Base-by-base conservation (phyloP, 139 green algal species). In the Yamagishiella unicocca region DNA sequence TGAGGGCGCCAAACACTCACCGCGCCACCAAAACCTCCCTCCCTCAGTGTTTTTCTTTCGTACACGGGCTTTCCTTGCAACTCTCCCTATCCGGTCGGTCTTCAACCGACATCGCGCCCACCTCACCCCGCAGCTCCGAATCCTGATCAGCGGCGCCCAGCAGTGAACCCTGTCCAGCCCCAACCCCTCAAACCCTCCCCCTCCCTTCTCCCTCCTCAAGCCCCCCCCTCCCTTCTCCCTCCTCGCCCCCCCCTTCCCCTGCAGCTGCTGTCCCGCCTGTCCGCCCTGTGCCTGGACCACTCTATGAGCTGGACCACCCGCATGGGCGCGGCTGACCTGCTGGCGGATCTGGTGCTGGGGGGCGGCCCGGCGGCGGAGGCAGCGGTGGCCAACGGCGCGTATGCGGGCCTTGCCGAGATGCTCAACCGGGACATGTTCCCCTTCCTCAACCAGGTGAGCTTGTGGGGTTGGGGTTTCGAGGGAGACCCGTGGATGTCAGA, bases 361-460 rank as follows among this genome's bases (percentile, higher is more conserved):
- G 82, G 82, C 4, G 68, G 67, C 5, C 46, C 46, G 25, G 29
- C 8, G 29, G 82, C 82, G 66, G 82, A 64, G 67, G 82, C 82
- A 67, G 82, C 82, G 82, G 67, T 87, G 82, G 35, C 35, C 3
- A 37, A 7, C 9, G 82, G 82, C 25, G 82, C 82, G 17, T 87
- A 77, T 50, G 67, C 46, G 66, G 82, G 17, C 25, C 50, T 87
- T 25, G 22, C 33, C n/a, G 82, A 87, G 46, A 35, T 80, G 46
- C 25, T 87, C 46, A 80, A 87, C 82, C 31, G 67, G 40, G 82
- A 87, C 67, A 81, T 45, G 33, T 87, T 46, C 67, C 82, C 82
- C 37, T 87, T 61, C 82, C 4, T 61, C n/a, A 87, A 71, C 46
- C 82, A 87, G 67, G 82, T 71, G 37, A 12, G 61, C n/a, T n/a